phyloP scores from a whole-genome alignment of 495 filamentous ascomycete species.

The Apodospora peruviana region DNA sequence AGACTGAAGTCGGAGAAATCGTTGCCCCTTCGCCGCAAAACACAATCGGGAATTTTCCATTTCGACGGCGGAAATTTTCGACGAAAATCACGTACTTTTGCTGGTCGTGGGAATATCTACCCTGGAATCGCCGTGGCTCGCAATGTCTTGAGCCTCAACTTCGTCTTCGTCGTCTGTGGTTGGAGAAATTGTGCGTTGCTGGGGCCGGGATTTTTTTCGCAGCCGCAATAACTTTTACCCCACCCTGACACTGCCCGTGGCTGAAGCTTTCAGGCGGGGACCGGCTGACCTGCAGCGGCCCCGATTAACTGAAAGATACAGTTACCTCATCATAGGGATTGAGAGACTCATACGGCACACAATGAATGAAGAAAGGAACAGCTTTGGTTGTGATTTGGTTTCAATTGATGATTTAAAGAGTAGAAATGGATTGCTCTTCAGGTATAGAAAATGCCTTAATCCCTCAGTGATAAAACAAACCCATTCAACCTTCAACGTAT shows the following conservation, averaged over 20 bases:
- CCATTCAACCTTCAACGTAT: too few species aligned
- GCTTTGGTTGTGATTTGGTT: too few species aligned
- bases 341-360: too few species aligned
- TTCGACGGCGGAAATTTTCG: background rate
- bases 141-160: slow-evolving; percentile 20
- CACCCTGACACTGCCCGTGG: slow-evolving; percentile 17
- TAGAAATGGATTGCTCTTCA: too few species aligned
- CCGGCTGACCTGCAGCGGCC: slow-evolving; percentile 7
- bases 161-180: slow-evolving; percentile 20
- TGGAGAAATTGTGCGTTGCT: slow-evolving; percentile 35
- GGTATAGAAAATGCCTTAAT: too few species aligned
- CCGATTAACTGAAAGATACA: too few species aligned
- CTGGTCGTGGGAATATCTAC: slow-evolving; percentile 12
- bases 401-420: too few species aligned
- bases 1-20: background rate
- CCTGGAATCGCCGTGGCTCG: slow-evolving; percentile 16
- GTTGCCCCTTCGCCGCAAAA: background rate
- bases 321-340: too few species aligned
- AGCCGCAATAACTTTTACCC: slow-evolving; percentile 31
- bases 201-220: slow-evolving; percentile 29
- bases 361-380: too few species aligned
- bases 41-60: too few species aligned
- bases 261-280: background rate
- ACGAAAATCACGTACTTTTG: slow-evolving; percentile 18
- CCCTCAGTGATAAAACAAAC: too few species aligned